Conservation (phyloP, 345 rosid genomes). For the Cardamine resedifolia region DNA sequence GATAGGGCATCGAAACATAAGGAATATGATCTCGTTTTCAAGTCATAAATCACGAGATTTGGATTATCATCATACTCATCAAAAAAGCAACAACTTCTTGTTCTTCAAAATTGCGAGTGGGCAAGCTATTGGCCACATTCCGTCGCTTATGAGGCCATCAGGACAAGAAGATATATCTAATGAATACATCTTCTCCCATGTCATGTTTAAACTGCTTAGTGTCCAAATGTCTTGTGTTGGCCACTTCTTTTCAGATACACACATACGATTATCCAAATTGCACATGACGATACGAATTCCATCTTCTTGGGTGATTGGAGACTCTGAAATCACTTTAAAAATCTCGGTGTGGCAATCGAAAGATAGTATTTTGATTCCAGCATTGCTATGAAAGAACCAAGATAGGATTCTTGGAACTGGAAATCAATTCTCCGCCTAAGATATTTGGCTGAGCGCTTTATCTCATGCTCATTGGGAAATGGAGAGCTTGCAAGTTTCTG, state of each 20-base stretch:
- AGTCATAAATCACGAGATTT: constrained; percentile 1
- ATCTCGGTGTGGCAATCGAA: constrained; percentile 14
- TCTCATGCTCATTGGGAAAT: too few relatives aligned
- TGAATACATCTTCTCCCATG: constrained; percentile 9
- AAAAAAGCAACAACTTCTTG: constrained; percentile 4
- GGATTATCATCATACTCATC: background rate
- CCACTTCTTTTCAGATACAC: constrained; percentile 4
- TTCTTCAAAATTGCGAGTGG: background rate
- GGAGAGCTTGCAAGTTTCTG: too few relatives aligned
- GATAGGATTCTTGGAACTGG: too few relatives aligned
- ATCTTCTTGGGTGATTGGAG: background rate
- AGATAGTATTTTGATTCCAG: background rate
- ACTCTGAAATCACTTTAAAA: background rate
- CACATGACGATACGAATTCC: background rate
- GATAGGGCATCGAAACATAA: background rate
- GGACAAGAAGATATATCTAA: constrained; percentile 12
- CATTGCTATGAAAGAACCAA: background rate
- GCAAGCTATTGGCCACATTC: background rate
- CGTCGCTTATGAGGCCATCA: background rate
- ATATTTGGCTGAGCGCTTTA: too few relatives aligned
- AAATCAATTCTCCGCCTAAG: too few relatives aligned
- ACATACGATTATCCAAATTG: background rate
- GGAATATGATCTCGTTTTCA: background rate
- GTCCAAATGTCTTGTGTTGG: constrained; percentile 4
- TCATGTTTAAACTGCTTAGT: background rate